Conservation (phyloP, 805 yeast species). For the Candida alai region DNA sequence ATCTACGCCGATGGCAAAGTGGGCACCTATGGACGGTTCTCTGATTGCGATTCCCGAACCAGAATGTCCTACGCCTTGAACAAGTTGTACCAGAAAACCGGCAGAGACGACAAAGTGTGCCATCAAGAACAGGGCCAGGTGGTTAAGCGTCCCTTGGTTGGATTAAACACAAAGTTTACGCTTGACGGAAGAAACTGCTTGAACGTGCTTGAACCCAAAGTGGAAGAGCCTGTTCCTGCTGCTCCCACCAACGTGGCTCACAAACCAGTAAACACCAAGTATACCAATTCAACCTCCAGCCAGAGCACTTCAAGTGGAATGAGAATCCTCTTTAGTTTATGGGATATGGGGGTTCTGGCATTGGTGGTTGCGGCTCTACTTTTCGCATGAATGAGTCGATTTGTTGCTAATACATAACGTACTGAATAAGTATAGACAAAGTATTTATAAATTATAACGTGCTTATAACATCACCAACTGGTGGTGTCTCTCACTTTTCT, state of each 20-base stretch:
- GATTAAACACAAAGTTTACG: conserved; percentile 15
- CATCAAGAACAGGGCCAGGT: conserved; percentile 18
- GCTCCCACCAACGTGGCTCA: background rate
- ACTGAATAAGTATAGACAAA: conserved; percentile 1
- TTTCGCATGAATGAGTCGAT: background rate
- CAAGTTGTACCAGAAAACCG: conserved; percentile 23
- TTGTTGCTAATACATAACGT: background rate
- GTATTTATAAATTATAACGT: conserved; percentile 3
- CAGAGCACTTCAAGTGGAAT: no score
- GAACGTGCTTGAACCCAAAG: conserved; percentile 1
- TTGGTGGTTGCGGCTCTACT: background rate
- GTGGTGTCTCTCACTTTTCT: conserved; percentile 2
- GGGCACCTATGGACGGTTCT: conserved; percentile 41
- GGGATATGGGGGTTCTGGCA: no score
- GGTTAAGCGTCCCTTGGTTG: conserved; percentile 12
- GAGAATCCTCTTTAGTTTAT: no score
- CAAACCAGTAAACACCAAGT: background rate
- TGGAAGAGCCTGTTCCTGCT: background rate
- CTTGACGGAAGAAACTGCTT: conserved; percentile 26
- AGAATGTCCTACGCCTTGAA: conserved; percentile 40
- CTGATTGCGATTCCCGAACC: conserved; percentile 37
- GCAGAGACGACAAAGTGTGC: conserved; percentile 18
- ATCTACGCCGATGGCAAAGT: conserved; percentile 29
- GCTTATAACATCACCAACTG: no score
- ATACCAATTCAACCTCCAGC: no score